phyloP scores from a whole-genome alignment of 2,329 filamentous ascomycete genomes.

The Basipetospora sp. region DNA sequence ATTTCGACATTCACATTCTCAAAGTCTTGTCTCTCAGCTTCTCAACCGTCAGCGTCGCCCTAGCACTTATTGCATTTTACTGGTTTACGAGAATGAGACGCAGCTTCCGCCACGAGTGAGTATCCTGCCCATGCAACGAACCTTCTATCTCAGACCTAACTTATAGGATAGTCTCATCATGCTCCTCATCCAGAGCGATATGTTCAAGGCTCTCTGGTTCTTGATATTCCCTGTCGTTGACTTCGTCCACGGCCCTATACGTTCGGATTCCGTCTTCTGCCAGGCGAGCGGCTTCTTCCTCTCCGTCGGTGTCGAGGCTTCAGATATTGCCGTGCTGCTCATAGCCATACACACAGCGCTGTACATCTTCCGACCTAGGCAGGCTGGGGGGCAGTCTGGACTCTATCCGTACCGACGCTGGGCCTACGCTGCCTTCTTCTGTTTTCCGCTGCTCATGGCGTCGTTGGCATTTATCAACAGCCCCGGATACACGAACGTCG shows the following conservation, averaged over 20 bases:
- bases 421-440: conserved; percentile 42
- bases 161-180: conserved; percentile 47
- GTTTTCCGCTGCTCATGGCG: conserved; percentile 45
- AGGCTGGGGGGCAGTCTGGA: conserved; percentile 39
- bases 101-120: conserved; percentile 59
- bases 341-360: conserved; percentile 61
- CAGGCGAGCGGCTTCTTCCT: conserved; percentile 56
- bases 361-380: conserved; percentile 49
- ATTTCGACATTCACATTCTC: neutral
- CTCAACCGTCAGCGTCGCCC: conserved; percentile 38
- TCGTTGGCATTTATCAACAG: conserved; percentile 48
- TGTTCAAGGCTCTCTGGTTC: conserved; percentile 55
- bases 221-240: conserved; percentile 49
- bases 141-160: neutral
- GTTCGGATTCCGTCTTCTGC: conserved; percentile 42
- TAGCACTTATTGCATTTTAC: conserved; percentile 44
- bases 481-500: conserved; percentile 44
- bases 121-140: conserved; percentile 7
- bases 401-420: conserved; percentile 51
- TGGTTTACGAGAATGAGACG: conserved; percentile 63
- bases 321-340: conserved; percentile 56
- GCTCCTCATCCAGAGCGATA: conserved; percentile 56
- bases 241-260: conserved; percentile 35
- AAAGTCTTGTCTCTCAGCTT: conserved; percentile 22
- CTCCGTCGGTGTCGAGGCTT: conserved; percentile 50